Evolutionary conservation across 169 alveolate genomes (phyloP).

Genomic region (Babesia ovata): DNA sequence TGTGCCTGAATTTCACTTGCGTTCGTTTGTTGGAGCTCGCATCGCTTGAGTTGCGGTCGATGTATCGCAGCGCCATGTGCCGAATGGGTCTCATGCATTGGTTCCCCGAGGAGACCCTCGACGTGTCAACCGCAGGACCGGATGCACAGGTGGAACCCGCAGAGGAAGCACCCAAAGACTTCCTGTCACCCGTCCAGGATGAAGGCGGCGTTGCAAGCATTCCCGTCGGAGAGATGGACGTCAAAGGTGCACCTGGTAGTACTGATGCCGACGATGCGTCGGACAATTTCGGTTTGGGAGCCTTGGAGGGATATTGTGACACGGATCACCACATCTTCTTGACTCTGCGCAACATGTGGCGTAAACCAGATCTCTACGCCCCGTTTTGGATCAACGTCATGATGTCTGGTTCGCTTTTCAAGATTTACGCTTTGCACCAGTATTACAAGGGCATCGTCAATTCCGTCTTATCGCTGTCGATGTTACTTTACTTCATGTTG

Average conservation of each 20-base stretch:
- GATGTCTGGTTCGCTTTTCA: conserved; percentile 39
- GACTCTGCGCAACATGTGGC: conserved; percentile 41
- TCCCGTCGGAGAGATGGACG: neutral
- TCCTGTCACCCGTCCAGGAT: no score
- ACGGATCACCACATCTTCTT: conserved; percentile 3
- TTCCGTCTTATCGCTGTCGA: conserved; percentile 12
- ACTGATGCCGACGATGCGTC: neutral
- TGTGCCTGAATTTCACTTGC: conserved; percentile 25
- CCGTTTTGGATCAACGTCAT: conserved; percentile 54
- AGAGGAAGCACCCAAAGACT: neutral
- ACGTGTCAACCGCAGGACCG: neutral
- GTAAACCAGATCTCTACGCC: conserved; percentile 49
- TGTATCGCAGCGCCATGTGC: neutral
- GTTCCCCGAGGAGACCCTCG: conserved; percentile 17
- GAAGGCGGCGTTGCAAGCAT: neutral
- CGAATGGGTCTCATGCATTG: neutral
- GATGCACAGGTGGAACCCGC: neutral
- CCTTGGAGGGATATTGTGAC: conserved; percentile 15
- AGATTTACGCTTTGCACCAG: conserved; percentile 12
- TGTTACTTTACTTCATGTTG: neutral
- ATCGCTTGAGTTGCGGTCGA: neutral
- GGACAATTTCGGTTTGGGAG: conserved; percentile 8
- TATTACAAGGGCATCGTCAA: neutral
- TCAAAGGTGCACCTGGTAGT: neutral
- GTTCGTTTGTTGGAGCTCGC: neutral